These are phyloP conservation scores for Ogataea wickerhamii DNA, from an alignment of 805 yeast genomes.

Conservation along the genomic window DNA sequence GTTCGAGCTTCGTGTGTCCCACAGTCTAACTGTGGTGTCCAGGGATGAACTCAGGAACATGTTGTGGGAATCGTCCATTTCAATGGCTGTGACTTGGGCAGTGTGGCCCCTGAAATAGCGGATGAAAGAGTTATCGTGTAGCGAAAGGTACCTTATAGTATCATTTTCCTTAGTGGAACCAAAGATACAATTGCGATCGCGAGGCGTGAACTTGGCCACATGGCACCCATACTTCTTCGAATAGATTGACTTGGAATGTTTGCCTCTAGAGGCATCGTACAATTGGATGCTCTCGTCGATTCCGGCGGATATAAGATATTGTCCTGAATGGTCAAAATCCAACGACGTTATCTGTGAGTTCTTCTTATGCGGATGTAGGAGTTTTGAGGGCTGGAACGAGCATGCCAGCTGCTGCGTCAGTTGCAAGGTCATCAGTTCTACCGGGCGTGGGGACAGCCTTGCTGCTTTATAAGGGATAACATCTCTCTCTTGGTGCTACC, in stretches of 20 bases:
- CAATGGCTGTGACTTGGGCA: constrained; percentile 66
- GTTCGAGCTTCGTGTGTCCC: constrained; percentile 77
- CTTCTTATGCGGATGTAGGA: constrained; percentile 39
- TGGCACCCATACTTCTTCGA: constrained; percentile 93
- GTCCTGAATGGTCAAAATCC: constrained; percentile 83
- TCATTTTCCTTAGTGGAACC: constrained; percentile 82
- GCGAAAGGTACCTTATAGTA: constrained; percentile 68
- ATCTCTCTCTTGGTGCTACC: no score
- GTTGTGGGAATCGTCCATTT: constrained; percentile 68
- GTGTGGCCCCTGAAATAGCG: constrained; percentile 89
- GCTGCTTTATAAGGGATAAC: no score
- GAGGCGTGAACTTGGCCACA: constrained; percentile 75
- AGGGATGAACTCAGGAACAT: constrained; percentile 61
- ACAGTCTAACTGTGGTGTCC: constrained; percentile 77
- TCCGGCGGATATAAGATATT: constrained; percentile 69
- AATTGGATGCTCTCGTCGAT: constrained; percentile 80
- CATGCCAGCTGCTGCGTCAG: constrained; percentile 11
- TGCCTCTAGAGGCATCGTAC: constrained; percentile 71
- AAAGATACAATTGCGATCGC: constrained; percentile 60
- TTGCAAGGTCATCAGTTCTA: constrained; percentile 1
- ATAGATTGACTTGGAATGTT: constrained; percentile 61
- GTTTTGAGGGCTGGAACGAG: constrained; percentile 35
- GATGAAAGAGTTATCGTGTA: constrained; percentile 73
- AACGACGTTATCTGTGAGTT: constrained; percentile 61
- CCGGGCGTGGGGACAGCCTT: no score